Base-by-base conservation (phyloP, 306 rosid genomes). In the Fragaria vesca region DNA sequence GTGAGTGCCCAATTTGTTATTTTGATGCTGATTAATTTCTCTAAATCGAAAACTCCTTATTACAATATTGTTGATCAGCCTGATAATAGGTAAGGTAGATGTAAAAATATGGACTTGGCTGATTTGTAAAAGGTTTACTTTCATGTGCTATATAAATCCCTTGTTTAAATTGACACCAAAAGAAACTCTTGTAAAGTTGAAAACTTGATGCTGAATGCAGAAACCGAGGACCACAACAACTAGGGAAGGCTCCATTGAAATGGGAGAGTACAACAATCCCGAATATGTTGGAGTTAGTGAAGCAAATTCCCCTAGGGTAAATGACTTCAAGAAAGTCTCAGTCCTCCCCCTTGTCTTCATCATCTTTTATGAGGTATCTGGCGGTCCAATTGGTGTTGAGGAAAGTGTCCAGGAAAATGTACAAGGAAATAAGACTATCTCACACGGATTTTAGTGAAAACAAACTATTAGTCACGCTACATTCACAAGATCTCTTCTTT, bases 281-380 rank as follows among this genome's bases (percentile, higher is more conserved):
- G 87, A 58, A 61, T 87, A 86, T 17, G 88, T 82, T 12, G 8
- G 93, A 0, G 81, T 90, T 18, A 84, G 81, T 58, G 98, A 87
- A 45, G 65, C 45, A 36, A 88, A 88, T 76, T 36, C 91, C 57
- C 81, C 88, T 18, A 82, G 72, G 71, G 51, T 66, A 68, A 83
- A 79, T 24, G 26, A 24, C 26, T 24, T 24, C 26, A 24, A 24
- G 26, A 24, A 24, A 24, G 26, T 24, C 26, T 24, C 26, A 24
- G 26, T 24, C 26, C 26, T 24, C 26, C 26, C 26, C 26, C 26
- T 24, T 24, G 26, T 24, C 26, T 24, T 24, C 26, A 24, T 24
- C 26, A 24, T 24, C 26, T 24, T 24, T 24, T 24, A 24, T 24
- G 26, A 24, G 26, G 24, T 24, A 24, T 24, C 24, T 24, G 24